Percentiles rank a stretch among this genome's conserved stretches.
Evolutionary conservation across 1,284 basidiomycete genomes (phyloP).

Genomic region (Marasmius tenuissimus): DNA sequence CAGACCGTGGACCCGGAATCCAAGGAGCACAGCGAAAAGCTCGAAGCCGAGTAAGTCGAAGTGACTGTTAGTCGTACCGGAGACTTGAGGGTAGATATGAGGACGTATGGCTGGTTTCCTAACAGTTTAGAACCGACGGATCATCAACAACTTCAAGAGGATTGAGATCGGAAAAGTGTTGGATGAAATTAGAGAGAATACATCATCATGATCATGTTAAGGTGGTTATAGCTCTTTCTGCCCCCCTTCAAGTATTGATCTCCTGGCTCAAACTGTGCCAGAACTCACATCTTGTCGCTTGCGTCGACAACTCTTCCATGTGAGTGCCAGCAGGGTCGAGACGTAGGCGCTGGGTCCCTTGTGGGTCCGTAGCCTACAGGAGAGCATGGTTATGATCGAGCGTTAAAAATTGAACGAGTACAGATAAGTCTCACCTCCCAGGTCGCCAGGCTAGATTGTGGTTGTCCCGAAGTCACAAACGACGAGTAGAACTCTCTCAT

Average conservation of each 20-base stretch:
- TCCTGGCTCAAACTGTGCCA: conserved; percentile 14
- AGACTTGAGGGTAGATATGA: conserved; percentile 40
- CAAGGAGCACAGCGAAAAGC: conserved; percentile 59
- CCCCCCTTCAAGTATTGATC: conserved; percentile 8
- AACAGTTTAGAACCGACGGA: neutral
- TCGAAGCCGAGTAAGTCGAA: conserved; percentile 73
- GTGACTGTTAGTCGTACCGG: conserved; percentile 46
- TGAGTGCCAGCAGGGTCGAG: conserved; percentile 8
- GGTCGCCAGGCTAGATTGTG: neutral
- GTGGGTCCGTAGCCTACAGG: neutral
- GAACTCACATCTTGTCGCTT: conserved; percentile 11
- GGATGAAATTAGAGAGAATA: too few species aligned
- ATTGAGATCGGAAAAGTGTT: neutral
- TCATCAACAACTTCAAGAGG: neutral
- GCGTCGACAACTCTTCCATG: conserved; percentile 10
- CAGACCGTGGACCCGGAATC: conserved; percentile 75
- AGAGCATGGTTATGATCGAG: neutral
- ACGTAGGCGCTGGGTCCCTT: conserved; percentile 5
- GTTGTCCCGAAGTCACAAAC: conserved; percentile 8
- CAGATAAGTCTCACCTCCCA: conserved; percentile 5
- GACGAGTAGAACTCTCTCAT: conserved; percentile 13
- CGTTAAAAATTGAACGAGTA: neutral
- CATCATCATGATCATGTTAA: too few species aligned
- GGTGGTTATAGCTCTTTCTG: too few species aligned
- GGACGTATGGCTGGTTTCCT: conserved; percentile 47